A percentile compares a stretch with the other conserved stretches of the same genome.
phyloP scores from a whole-genome alignment of 495 filamentous ascomycete species.

The Talaromyces nanjingensis region DNA sequence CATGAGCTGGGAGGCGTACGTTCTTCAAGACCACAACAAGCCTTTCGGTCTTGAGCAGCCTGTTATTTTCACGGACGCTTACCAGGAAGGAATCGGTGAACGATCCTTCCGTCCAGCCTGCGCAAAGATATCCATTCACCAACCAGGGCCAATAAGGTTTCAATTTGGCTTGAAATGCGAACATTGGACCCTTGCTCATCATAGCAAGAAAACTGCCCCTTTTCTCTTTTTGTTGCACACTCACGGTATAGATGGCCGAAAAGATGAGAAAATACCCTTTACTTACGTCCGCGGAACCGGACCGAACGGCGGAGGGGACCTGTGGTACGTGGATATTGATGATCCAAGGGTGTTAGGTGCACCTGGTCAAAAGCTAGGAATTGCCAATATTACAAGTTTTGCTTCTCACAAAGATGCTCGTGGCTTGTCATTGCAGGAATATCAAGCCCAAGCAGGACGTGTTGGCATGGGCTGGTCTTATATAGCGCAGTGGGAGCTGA shows the following conservation, averaged over 20 bases:
- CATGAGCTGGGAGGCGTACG: constrained; percentile 74
- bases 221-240: constrained; percentile 61
- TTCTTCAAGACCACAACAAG: constrained; percentile 43
- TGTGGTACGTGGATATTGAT: constrained; percentile 70
- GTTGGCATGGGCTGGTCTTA: constrained; percentile 54
- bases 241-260: constrained; percentile 56
- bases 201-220: constrained; percentile 52
- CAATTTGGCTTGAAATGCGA: constrained; percentile 67
- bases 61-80: constrained; percentile 43
- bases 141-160: constrained; percentile 56
- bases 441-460: constrained; percentile 48
- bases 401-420: constrained; percentile 58
- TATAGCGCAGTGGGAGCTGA: constrained; percentile 66
- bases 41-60: constrained; percentile 36
- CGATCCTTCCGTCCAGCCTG: constrained; percentile 51
- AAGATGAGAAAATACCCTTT: constrained; percentile 60
- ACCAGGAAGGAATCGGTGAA: constrained; percentile 53
- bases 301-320: constrained; percentile 54
- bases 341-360: constrained; percentile 55
- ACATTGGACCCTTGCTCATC: constrained; percentile 66
- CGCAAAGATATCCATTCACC: constrained; percentile 50
- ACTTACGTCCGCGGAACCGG: constrained; percentile 29
- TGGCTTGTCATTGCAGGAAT: constrained; percentile 64
- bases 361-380: constrained; percentile 56
- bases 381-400: constrained; percentile 53